These are phyloP conservation scores for Podaxis sp. DNA, from an alignment of 768 basidiomycete genomes.

Conservation along the genomic window DNA sequence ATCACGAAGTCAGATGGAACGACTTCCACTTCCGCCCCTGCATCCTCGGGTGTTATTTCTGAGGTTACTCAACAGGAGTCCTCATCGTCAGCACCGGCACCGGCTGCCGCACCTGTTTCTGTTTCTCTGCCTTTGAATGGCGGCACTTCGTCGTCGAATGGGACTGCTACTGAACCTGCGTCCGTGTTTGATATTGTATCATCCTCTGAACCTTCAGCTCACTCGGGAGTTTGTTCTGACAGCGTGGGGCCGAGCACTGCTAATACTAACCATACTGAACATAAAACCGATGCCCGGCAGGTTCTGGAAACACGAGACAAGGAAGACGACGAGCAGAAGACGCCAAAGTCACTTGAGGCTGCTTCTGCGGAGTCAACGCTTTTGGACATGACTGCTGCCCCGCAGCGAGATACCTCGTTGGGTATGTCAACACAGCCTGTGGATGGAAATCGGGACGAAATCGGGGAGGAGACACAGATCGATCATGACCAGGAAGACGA, in stretches of 20 bases:
- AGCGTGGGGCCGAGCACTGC: constrained; percentile 37
- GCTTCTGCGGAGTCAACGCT: constrained; percentile 54
- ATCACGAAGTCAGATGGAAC: constrained; percentile 10
- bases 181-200: constrained; percentile 49
- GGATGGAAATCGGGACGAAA: not conserved
- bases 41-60: not conserved
- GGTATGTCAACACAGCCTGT: not conserved
- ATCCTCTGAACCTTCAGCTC: constrained; percentile 35
- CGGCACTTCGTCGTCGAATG: constrained; percentile 3
- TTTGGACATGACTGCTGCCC: constrained; percentile 37
- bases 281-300: constrained; percentile 40
- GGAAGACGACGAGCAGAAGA: not conserved
- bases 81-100: not conserved
- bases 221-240: constrained; percentile 31
- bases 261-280: constrained; percentile 45
- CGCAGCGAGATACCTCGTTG: constrained; percentile 21
- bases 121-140: constrained; percentile 9
- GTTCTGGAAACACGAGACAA: constrained; percentile 17
- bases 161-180: constrained; percentile 37
- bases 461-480: constrained; percentile 16
- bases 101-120: constrained; percentile 5
- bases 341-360: constrained; percentile 37
- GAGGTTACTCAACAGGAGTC: not conserved
- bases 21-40: constrained; percentile 2
- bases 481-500: constrained; percentile 13